These are phyloP conservation scores for Colletotrichum navitas DNA, from an alignment of 2,329 filamentous ascomycete genomes.

Conservation along the genomic window DNA sequence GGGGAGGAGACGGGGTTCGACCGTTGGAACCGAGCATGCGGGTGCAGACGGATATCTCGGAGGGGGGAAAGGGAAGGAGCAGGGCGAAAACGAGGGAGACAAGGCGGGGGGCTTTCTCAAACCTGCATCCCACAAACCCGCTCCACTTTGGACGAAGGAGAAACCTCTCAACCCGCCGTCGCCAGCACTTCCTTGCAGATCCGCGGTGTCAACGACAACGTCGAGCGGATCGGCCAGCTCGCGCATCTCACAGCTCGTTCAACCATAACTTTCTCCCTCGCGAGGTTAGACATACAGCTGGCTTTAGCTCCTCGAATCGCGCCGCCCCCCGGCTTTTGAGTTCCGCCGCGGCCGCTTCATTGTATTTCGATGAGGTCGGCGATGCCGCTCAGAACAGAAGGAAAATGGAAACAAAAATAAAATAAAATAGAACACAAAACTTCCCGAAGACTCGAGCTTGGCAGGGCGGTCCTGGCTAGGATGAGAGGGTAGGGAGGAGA, in stretches of 20 bases:
- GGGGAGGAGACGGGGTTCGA: not conserved
- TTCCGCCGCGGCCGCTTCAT: conserved; percentile 3
- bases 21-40: conserved; percentile 13
- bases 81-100: not conserved
- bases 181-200: conserved; percentile 8
- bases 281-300: not conserved
- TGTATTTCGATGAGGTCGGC: conserved; percentile 13
- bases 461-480: conserved; percentile 21
- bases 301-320: not conserved
- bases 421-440: not conserved
- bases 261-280: not conserved
- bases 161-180: too few relatives aligned
- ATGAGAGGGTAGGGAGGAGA: conserved; percentile 4
- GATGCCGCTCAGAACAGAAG: not conserved
- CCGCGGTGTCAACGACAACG: conserved; percentile 10
- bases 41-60: conserved; percentile 5
- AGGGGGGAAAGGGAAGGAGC: not conserved
- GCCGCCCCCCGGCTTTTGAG: not conserved
- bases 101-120: conserved; percentile 1
- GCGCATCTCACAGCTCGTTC: not conserved
- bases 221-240: not conserved
- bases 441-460: conserved; percentile 18
- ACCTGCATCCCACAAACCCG: conserved; percentile 22
- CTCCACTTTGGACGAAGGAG: conserved; percentile 8
- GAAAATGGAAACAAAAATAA: not conserved